A percentile compares a stretch with the other conserved stretches of the same genome.
Conservation (phyloP, 441 rosid genomes). For the Pelargonium fulgidum region DNA sequence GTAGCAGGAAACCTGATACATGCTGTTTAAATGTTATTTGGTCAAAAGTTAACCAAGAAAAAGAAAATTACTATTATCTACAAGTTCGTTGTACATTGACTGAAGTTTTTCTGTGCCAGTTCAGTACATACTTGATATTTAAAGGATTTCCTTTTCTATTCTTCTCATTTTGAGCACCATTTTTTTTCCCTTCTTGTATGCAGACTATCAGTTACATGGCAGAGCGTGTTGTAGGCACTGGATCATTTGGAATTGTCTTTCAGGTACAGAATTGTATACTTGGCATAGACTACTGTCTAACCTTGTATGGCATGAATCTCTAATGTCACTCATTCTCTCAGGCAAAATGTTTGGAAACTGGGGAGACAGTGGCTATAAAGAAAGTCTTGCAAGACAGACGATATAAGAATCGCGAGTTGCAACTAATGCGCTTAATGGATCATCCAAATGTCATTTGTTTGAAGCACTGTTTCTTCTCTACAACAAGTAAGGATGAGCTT, state of each 20-base stretch:
- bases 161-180: background rate
- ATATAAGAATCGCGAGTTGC: slow-evolving; percentile 91
- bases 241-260: slow-evolving; percentile 92
- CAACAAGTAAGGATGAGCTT: slow-evolving; percentile 81
- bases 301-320: slow-evolving; percentile 6
- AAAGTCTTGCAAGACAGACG: slow-evolving; percentile 90
- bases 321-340: slow-evolving; percentile 22
- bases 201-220: slow-evolving; percentile 99
- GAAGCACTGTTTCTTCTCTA: slow-evolving; percentile 97
- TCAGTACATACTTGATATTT: background rate
- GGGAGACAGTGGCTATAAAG: slow-evolving; percentile 93
- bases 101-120: background rate
- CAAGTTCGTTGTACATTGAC: background rate
- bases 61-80: background rate
- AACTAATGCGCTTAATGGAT: slow-evolving; percentile 87
- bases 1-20: background rate
- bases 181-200: background rate
- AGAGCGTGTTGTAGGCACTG: slow-evolving; percentile 90
- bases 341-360: slow-evolving; percentile 95
- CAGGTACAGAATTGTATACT: slow-evolving; percentile 39
- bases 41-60: background rate
- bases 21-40: background rate
- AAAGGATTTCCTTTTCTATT: slow-evolving; percentile 11
- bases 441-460: slow-evolving; percentile 87
- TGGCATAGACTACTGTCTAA: background rate